These are phyloP conservation scores for Trichoderma breve DNA, from an alignment of 2,329 filamentous ascomycete species.

Conservation along the genomic window DNA sequence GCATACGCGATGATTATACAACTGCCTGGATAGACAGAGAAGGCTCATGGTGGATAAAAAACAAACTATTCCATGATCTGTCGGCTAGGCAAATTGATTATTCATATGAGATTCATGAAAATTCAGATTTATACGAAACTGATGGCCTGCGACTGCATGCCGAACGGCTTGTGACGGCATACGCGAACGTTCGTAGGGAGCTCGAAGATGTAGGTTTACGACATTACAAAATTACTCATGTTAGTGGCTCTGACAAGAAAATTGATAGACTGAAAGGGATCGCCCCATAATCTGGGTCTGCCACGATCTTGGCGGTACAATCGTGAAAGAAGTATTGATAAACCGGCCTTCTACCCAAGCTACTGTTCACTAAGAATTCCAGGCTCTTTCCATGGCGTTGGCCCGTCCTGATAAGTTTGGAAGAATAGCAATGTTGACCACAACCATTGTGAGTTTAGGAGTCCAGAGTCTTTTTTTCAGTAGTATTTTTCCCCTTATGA, in stretches of 20 bases:
- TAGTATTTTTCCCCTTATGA: too few relatives aligned
- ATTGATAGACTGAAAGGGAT: neutral
- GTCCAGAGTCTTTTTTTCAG: too few relatives aligned
- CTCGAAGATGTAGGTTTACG: neutral
- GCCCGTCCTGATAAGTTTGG: neutral
- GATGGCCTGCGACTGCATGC: neutral
- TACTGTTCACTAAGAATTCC: neutral
- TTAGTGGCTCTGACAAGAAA: neutral
- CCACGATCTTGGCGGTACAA: neutral
- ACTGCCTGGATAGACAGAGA: neutral
- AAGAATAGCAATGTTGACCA: neutral
- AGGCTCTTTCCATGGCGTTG: neutral
- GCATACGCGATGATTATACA: neutral
- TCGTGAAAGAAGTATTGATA: neutral
- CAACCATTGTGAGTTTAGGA: neutral
- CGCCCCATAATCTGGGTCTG: neutral
- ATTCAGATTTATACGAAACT: neutral
- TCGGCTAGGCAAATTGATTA: neutral
- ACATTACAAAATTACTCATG: neutral
- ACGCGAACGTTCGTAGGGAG: neutral
- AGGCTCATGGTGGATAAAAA: neutral
- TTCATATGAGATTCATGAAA: neutral
- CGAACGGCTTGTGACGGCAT: neutral
- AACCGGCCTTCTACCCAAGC: neutral
- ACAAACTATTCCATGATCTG: neutral